Conservation (phyloP, 345 rosid species). For the Salix koriyanagi region DNA sequence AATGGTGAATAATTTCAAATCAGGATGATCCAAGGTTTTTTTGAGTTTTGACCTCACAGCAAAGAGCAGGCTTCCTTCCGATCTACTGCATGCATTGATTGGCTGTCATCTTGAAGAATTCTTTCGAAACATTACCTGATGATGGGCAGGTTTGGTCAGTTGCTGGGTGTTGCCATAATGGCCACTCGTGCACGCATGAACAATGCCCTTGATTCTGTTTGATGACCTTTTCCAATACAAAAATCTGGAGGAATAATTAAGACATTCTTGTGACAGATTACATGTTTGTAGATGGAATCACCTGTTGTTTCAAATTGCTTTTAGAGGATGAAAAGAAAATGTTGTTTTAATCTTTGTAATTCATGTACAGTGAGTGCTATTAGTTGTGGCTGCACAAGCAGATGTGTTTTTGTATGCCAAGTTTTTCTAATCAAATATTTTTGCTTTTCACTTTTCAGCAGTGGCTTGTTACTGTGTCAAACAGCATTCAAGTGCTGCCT, state of each 20-base stretch:
- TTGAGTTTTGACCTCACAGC: constrained; percentile 7
- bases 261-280: constrained; percentile 15
- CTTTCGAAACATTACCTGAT: constrained; percentile 24
- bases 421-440: not conserved
- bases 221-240: constrained; percentile 18
- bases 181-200: constrained; percentile 1
- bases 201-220: constrained; percentile 14
- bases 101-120: constrained; percentile 28
- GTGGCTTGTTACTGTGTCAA: not conserved
- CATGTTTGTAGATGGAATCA: constrained; percentile 37
- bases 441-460: constrained; percentile 1
- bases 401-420: not conserved
- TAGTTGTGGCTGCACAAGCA: constrained; percentile 15
- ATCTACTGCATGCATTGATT: constrained; percentile 11
- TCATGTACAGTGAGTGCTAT: constrained; percentile 34
- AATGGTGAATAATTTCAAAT: constrained; percentile 9
- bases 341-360: constrained; percentile 26
- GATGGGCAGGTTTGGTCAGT: constrained; percentile 21
- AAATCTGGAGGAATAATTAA: constrained; percentile 23
- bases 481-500: not conserved
- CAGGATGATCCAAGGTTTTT: constrained; percentile 6
- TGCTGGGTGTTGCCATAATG: constrained; percentile 2
- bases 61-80: not conserved
- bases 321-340: constrained; percentile 29
- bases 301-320: constrained; percentile 14